Base-by-base conservation (phyloP, 345 rosid genomes). In the Eutrema heterophyllum region DNA sequence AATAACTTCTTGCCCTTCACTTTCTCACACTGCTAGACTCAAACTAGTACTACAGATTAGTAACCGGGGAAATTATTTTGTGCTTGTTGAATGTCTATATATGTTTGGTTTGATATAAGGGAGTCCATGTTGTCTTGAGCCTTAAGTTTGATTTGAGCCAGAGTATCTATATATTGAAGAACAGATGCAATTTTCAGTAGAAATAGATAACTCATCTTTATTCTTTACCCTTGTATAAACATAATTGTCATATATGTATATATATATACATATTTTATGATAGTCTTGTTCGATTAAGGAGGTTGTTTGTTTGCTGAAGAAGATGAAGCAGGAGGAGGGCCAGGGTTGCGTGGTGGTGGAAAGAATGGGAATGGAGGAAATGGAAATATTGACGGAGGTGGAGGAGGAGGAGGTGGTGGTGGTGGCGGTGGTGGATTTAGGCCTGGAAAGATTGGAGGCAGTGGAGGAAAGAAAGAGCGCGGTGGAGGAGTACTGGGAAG, bases 301-400 rank as follows among this genome's bases (percentile, higher is more conserved):
- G 54, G 21, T 4, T 63, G 54, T 58, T 64, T 70, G 53, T 55
- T 53, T 63, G 46, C 27, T 45, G 71, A 53, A 69, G 79, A 62
- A 52, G 85, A 55, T 48, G 79, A 49, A 38, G 84, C 74, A 13
- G 91, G 84, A 3, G 90, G 89, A 55, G 80, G 48, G 38, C 82
- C 84, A 11, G 86, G 88, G 62, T 75, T 61, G 48, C 4, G 67
- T 41, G 83, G 83, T 51, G 78, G 54, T 26, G 81, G 85, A 6
- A 83, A 78, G 61, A 84, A n/a, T 2, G 86, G 83, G 18, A 80
- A 74, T 54, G 81, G 82, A 5, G 83, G 82, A 59, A 79, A 36
- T 8, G 86, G 86, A 59, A 79, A 67, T n/a, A 69, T 45, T 0
- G 74, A 76, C 1, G 75, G 70, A 2, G 74, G 75, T 53, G 79